Conservation (phyloP, 2,329 filamentous ascomycete genomes). For the Colletotrichum sp. region DNA sequence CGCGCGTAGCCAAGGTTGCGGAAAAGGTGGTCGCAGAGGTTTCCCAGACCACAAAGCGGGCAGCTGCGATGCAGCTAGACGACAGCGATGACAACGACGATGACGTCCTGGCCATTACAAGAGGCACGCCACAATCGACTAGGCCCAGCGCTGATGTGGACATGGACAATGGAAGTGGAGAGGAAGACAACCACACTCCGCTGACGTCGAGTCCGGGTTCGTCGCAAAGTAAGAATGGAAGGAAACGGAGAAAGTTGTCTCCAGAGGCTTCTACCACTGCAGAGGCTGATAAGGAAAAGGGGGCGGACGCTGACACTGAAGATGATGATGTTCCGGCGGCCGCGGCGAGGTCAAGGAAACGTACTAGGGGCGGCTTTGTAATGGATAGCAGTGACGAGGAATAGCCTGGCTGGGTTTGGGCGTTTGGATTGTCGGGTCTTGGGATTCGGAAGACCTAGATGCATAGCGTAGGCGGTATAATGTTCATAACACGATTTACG, state of each 20-base stretch:
- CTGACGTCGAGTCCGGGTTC: conserved; percentile 12
- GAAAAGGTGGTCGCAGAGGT: conserved; percentile 24
- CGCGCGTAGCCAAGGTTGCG: conserved; percentile 42
- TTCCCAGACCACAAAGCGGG: conserved; percentile 30
- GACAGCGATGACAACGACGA: conserved; percentile 27
- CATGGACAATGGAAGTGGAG: conserved; percentile 26
- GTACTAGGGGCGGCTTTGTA: conserved; percentile 59
- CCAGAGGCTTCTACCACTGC: background rate
- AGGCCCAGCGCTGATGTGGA: conserved; percentile 25
- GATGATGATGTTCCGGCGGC: conserved; percentile 45
- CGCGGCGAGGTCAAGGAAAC: conserved; percentile 42
- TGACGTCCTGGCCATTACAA: conserved; percentile 11
- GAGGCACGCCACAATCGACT: conserved; percentile 19
- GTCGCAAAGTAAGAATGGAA: conserved; percentile 4
- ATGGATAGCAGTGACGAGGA: conserved; percentile 66
- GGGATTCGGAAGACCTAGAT: background rate
- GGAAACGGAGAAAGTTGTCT: conserved; percentile 6
- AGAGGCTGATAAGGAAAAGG: background rate
- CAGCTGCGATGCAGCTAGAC: conserved; percentile 26
- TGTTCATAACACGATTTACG: background rate
- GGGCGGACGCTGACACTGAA: conserved; percentile 25
- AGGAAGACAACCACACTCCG: background rate
- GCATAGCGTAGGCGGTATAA: conserved; percentile 7
- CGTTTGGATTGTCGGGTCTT: background rate
- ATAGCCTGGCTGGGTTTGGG: conserved; percentile 16